Percentiles rank a stretch among this genome's conserved stretches.
Conservation (phyloP, 2,329 filamentous ascomycete species). For the Aspergillus quadrilineatus region DNA sequence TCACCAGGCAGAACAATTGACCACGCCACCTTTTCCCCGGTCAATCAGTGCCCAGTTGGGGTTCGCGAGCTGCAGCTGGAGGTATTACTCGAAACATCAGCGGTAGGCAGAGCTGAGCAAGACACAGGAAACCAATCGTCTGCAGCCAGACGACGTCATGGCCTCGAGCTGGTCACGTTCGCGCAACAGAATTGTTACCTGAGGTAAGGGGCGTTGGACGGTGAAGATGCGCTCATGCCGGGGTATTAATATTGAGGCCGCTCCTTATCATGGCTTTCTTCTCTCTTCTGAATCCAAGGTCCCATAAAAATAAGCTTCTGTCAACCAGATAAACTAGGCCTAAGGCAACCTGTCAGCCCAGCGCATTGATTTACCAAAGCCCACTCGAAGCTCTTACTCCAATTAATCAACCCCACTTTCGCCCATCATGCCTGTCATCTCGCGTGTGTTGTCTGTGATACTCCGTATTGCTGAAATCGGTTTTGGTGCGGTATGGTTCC, state of each 20-base stretch:
- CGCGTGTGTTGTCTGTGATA: slow-evolving; percentile 56
- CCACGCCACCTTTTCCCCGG: neutral
- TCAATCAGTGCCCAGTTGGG: slow-evolving; percentile 14
- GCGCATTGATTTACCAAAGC: neutral
- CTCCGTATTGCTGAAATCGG: slow-evolving; percentile 64
- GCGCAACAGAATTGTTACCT: neutral
- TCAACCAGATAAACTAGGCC: neutral
- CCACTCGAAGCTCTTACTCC: neutral
- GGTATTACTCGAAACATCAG: neutral
- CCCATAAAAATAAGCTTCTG: slow-evolving; percentile 5
- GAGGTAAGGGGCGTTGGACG: slow-evolving; percentile 3
- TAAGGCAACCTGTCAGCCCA: neutral
- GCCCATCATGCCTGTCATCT: slow-evolving; percentile 50
- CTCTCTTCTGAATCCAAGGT: neutral
- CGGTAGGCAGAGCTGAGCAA: slow-evolving; percentile 16
- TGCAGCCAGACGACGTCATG: slow-evolving; percentile 18
- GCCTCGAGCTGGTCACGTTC: slow-evolving; percentile 12
- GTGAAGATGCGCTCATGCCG: neutral
- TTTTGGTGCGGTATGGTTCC: slow-evolving; percentile 61
- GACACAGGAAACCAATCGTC: slow-evolving; percentile 15
- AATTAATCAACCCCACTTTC: neutral
- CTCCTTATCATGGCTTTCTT: neutral
- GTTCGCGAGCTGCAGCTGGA: slow-evolving; percentile 9
- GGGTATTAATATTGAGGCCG: neutral
- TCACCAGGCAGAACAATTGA: slow-evolving; percentile 8